Conservation (phyloP, 2,329 filamentous ascomycete genomes). For the Venturia pyrina region DNA sequence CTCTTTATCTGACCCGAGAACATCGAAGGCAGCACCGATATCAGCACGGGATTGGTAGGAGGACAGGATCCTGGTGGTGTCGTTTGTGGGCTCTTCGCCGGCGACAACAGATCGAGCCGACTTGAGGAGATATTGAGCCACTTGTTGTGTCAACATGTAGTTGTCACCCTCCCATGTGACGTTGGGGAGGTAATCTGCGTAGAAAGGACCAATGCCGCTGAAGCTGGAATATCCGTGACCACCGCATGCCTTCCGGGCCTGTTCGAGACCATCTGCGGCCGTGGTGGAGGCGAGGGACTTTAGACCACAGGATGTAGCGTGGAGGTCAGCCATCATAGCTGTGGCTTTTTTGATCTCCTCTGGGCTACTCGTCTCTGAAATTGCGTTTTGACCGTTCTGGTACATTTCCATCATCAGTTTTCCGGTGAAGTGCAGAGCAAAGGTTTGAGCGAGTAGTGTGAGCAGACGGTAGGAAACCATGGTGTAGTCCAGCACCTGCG, state of each 20-base stretch:
- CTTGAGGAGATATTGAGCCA: conserved; percentile 66
- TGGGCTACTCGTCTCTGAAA: conserved; percentile 41
- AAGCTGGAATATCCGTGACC: conserved; percentile 69
- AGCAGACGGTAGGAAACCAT: conserved; percentile 69
- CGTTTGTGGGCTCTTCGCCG: conserved; percentile 54
- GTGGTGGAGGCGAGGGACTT: conserved; percentile 64
- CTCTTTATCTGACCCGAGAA: conserved; percentile 60
- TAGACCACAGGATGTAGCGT: conserved; percentile 66
- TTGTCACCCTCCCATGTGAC: conserved; percentile 70
- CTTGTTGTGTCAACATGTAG: conserved; percentile 75
- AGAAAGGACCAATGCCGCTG: conserved; percentile 66
- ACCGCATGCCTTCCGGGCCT: conserved; percentile 65
- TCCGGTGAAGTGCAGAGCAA: conserved; percentile 71
- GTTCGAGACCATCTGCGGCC: conserved; percentile 64
- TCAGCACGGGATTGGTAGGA: conserved; percentile 56
- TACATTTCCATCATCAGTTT: conserved; percentile 67
- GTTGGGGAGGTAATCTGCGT: conserved; percentile 64
- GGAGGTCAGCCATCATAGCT: conserved; percentile 56
- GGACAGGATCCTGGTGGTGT: conserved; percentile 57
- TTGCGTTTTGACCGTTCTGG: conserved; percentile 59
- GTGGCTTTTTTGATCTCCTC: conserved; percentile 47
- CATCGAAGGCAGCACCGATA: conserved; percentile 63
- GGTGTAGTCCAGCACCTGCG: conserved; percentile 69
- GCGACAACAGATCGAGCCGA: conserved; percentile 60
- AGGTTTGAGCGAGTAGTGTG: conserved; percentile 62